phyloP scores from a whole-genome alignment of 148 eudicot genomes.

The Dianthus caryophyllus region DNA sequence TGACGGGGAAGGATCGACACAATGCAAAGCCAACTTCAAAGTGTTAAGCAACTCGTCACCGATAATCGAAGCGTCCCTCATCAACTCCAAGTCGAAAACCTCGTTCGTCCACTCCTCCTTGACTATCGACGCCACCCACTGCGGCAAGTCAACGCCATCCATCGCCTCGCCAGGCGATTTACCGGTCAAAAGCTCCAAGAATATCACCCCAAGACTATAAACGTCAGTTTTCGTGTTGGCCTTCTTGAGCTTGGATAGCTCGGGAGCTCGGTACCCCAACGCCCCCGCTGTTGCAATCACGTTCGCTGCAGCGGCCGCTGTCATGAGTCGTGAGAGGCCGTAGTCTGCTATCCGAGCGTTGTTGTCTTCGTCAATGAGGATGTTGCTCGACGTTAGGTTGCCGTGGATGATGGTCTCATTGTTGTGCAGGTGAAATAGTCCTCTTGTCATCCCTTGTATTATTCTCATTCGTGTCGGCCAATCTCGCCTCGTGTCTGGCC shows the following conservation, averaged over 20 bases:
- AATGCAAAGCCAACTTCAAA: conserved; percentile 73
- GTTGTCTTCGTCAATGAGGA: conserved; percentile 57
- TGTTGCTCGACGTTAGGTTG: conserved; percentile 77
- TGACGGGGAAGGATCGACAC: conserved; percentile 72
- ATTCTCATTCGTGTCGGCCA: conserved; percentile 79
- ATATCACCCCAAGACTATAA: conserved; percentile 78
- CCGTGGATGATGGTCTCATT: conserved; percentile 67
- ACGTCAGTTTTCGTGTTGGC: conserved; percentile 75
- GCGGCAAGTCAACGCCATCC: conserved; percentile 76
- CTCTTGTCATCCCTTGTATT: conserved; percentile 55
- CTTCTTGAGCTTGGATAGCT: conserved; percentile 75
- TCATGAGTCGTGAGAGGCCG: conserved; percentile 75
- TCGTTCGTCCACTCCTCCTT: conserved; percentile 91
- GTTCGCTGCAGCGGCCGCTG: conserved; percentile 59
- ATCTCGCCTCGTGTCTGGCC: conserved; percentile 46
- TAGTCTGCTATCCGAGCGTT: conserved; percentile 61
- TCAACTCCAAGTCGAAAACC: conserved; percentile 72
- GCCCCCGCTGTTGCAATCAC: conserved; percentile 85
- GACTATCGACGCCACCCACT: conserved; percentile 86
- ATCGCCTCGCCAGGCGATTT: conserved; percentile 76
- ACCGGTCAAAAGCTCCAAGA: conserved; percentile 72
- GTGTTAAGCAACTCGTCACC: conserved; percentile 80
- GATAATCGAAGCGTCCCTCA: conserved; percentile 65
- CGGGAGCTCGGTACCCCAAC: conserved; percentile 82
- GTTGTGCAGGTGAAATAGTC: conserved; percentile 67